These are phyloP conservation scores for Ilyonectria sp. DNA, from an alignment of 2,329 filamentous ascomycete species.

Conservation along the genomic window DNA sequence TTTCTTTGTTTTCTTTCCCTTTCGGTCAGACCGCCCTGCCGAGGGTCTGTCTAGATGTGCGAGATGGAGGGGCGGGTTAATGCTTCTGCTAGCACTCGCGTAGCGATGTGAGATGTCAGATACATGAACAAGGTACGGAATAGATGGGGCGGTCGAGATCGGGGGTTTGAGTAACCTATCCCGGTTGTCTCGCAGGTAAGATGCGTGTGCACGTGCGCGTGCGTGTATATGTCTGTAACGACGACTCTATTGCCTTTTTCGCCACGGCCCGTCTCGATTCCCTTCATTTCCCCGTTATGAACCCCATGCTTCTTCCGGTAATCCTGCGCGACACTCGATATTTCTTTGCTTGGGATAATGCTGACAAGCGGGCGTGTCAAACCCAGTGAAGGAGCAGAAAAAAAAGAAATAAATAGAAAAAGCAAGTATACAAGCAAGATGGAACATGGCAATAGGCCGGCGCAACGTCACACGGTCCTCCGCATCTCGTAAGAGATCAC, in stretches of 20 bases:
- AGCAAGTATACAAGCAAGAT: slow-evolving; percentile 24
- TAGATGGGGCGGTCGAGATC: slow-evolving; percentile 12
- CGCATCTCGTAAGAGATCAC: slow-evolving; percentile 30
- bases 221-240: slow-evolving; percentile 13
- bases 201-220: slow-evolving; percentile 4
- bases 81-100: slow-evolving; percentile 8
- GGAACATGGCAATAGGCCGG: slow-evolving; percentile 38
- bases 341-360: not conserved
- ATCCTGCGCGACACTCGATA: not conserved
- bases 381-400: not conserved
- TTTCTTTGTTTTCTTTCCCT: too few relatives aligned
- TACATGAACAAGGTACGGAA: not conserved
- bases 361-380: not conserved
- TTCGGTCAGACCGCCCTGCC: not conserved
- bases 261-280: not conserved
- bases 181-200: not conserved
- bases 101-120: slow-evolving; percentile 3
- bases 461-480: slow-evolving; percentile 37
- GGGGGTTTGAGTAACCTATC: not conserved
- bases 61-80: slow-evolving; percentile 23
- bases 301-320: not conserved
- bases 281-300: not conserved
- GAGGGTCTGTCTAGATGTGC: not conserved
- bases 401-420: slow-evolving; percentile 14
- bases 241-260: not conserved